Base-by-base conservation (phyloP, 805 yeast species). In the Wilhelminamyces savonicus region DNA sequence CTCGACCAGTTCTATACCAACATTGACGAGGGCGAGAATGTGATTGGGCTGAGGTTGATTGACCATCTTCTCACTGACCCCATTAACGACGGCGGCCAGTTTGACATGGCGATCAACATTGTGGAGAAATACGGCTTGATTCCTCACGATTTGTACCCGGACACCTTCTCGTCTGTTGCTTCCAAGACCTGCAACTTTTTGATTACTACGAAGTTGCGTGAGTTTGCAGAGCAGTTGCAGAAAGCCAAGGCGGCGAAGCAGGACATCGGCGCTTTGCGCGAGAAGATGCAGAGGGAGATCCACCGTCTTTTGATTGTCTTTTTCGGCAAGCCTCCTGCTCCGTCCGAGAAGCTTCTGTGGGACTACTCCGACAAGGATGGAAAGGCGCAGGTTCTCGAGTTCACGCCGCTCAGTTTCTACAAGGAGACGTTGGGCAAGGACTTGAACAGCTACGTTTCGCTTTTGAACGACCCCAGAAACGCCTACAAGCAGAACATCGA, bases 401-500 rank as follows among this genome's bases (percentile, higher is more conserved):
- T 42, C 39, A 44, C 46, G 5, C 48, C 48, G 11, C 12, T 33
- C 30, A 35, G 30, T 31, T 30, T 44, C 36, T 38, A 37, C 39
- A 40, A 41, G 28, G n/a, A n/a, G n/a, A 26, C 30, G 4, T 27
- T 44, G 23, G 43, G 39, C 9, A 33, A 30, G 7, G 43, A 41
- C 26, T 32, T 44, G 32, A 31, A 39, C 23, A 25, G 23, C n/a
- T 33, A 37, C 39, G 41, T 44, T 7, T 42, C 46, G 14, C 39
- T 44, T 10, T 29, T 44, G 23, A 42, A 44, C 34, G 49, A 44
- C 25, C 49, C 49, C n/a, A 28, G 49, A 24, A 42, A 44, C 30
- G 32, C 37, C 3, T 42, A 32, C 35, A 39, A 44, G 26, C 25
- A 32, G 8, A 33, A 33, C 18, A 31, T 44, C 20, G 32, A 33